phyloP scores from a whole-genome alignment of 2,329 filamentous ascomycete genomes.

The Aspergillus clavatus region DNA sequence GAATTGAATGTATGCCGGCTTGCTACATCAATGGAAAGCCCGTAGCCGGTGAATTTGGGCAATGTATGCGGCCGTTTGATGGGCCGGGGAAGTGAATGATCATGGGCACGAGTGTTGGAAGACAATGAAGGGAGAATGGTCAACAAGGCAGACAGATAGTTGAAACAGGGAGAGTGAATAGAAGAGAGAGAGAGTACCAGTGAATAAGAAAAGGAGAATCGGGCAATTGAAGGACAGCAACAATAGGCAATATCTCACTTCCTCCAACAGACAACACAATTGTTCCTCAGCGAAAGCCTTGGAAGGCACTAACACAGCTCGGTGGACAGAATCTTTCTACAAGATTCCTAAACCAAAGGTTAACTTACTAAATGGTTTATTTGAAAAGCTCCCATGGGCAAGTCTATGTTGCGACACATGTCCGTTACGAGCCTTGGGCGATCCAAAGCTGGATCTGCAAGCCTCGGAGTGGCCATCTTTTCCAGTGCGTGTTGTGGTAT shows the following conservation, averaged over 20 bases:
- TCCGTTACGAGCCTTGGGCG: slow-evolving; percentile 15
- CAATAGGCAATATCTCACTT: background rate
- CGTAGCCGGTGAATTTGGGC: slow-evolving; percentile 13
- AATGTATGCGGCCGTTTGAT: slow-evolving; percentile 13
- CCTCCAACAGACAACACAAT: background rate
- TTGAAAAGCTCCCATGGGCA: slow-evolving; percentile 19
- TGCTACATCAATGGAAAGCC: slow-evolving; percentile 10
- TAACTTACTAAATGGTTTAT: slow-evolving; percentile 23
- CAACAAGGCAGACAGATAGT: background rate
- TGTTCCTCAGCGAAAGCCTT: background rate
- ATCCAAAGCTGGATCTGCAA: slow-evolving; percentile 21
- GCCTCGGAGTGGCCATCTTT: slow-evolving; percentile 4
- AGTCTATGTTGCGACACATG: slow-evolving; percentile 22
- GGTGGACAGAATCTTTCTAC: background rate
- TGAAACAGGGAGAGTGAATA: background rate
- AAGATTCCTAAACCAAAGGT: slow-evolving; percentile 1
- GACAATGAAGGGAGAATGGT: background rate
- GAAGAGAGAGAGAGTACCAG: background rate
- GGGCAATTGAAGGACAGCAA: background rate
- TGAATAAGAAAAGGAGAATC: background rate
- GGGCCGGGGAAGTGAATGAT: slow-evolving; percentile 8
- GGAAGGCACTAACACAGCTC: background rate
- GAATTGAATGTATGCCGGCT: slow-evolving; percentile 12
- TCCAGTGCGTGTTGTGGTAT: background rate
- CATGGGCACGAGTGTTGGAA: slow-evolving; percentile 1